Conservation (phyloP, 768 basidiomycete species). For the Boletus rufocinnamomeus region DNA sequence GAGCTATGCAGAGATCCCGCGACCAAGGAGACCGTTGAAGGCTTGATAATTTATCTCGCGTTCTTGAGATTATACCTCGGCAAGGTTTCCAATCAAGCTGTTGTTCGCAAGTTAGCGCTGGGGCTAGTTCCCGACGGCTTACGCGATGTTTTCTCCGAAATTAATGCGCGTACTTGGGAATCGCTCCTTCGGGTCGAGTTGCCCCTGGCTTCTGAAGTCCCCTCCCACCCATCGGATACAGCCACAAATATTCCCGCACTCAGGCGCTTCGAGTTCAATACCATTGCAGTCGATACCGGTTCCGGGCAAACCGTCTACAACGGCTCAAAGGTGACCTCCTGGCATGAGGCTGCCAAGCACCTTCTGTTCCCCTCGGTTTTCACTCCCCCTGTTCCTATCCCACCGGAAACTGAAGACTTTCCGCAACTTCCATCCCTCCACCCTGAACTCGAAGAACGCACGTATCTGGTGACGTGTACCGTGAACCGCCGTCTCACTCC, state of each 20-base stretch:
- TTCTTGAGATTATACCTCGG: conserved; percentile 87
- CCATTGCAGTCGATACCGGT: conserved; percentile 66
- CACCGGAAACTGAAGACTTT: conserved; percentile 42
- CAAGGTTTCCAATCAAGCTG: conserved; percentile 52
- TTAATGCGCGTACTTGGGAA: conserved; percentile 65
- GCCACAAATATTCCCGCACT: conserved; percentile 37
- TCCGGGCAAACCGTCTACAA: conserved; percentile 59
- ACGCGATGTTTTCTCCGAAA: conserved; percentile 47
- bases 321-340: conserved; percentile 61
- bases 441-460: conserved; percentile 86
- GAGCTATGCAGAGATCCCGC: conserved; percentile 29
- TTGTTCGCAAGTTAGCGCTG: conserved; percentile 54
- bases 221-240: conserved; percentile 21
- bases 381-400: conserved; percentile 45
- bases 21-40: conserved; percentile 47
- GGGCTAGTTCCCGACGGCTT: conserved; percentile 47
- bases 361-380: conserved; percentile 86
- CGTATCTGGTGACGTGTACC: conserved; percentile 89
- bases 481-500: conserved; percentile 96
- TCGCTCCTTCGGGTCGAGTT: conserved; percentile 60
- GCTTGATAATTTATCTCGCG: conserved; percentile 68
- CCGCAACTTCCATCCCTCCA: conserved; percentile 71
- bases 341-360: conserved; percentile 89
- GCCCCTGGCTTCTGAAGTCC: conserved; percentile 24
- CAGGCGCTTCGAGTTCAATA: conserved; percentile 70